These are phyloP conservation scores for Diaporthe ampelina DNA, from an alignment of 2,329 filamentous ascomycete species.

Conservation along the genomic window DNA sequence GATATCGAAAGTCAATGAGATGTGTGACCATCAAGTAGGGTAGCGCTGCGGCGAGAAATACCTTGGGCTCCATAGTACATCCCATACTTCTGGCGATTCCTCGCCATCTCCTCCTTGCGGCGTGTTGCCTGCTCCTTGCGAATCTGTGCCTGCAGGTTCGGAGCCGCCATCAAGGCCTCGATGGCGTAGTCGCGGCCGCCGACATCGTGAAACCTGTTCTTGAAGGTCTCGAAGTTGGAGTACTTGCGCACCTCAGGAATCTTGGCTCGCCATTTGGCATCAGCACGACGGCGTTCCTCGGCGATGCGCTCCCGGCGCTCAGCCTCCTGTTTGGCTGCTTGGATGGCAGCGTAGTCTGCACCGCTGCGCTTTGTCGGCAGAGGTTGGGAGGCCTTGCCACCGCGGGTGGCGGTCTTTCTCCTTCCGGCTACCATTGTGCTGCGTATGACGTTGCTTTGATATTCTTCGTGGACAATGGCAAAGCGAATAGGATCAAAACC, in stretches of 20 bases:
- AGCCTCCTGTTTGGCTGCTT: conserved; percentile 15
- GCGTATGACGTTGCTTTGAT: background rate
- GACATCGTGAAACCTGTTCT: conserved; percentile 4
- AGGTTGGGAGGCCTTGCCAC: background rate
- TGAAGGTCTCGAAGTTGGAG: conserved; percentile 19
- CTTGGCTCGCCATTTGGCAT: conserved; percentile 16
- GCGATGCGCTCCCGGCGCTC: conserved; percentile 22
- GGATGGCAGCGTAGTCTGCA: conserved; percentile 19
- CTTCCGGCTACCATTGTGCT: background rate
- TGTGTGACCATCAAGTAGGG: background rate
- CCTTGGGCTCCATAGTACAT: background rate
- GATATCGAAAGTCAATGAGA: background rate
- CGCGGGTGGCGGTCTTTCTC: conserved; percentile 1
- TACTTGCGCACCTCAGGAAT: conserved; percentile 19
- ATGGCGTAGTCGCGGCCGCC: conserved; percentile 19
- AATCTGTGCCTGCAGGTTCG: conserved; percentile 16
- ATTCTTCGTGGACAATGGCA: background rate
- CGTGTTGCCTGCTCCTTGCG: conserved; percentile 20
- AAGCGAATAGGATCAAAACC: background rate
- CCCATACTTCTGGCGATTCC: conserved; percentile 2
- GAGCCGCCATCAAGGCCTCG: conserved; percentile 20
- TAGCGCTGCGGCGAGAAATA: background rate
- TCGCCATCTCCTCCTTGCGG: conserved; percentile 28
- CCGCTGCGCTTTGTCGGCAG: conserved; percentile 9
- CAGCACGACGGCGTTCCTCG: background rate